Conservation (phyloP, 139 green algal genomes). For the Asterochloris sp. region DNA sequence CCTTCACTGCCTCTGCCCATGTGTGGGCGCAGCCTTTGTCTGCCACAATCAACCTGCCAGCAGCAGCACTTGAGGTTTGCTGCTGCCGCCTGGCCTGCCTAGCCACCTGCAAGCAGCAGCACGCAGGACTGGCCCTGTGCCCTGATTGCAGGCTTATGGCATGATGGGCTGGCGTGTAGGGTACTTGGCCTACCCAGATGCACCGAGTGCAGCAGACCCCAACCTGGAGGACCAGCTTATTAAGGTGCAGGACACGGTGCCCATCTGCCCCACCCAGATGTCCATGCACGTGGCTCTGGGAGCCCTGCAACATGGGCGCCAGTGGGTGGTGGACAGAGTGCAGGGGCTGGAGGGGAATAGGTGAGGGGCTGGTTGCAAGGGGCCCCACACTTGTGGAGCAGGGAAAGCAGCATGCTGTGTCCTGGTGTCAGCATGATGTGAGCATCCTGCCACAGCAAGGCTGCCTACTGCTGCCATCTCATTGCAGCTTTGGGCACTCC, state of each 20-base stretch:
- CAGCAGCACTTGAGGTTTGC: too few relatives aligned
- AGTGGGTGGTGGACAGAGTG: conserved; percentile 17
- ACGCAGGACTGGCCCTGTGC: too few relatives aligned
- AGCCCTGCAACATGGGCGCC: conserved; percentile 23
- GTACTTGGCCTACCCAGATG: conserved; percentile 28
- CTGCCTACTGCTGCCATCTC: not conserved
- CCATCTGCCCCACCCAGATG: conserved; percentile 81
- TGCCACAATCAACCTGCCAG: too few relatives aligned
- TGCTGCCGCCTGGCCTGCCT: too few relatives aligned
- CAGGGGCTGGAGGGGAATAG: conserved; percentile 20
- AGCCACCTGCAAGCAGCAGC: too few relatives aligned
- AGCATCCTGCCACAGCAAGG: not conserved
- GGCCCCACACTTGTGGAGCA: not conserved
- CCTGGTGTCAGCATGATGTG: not conserved
- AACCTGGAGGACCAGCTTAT: conserved; percentile 51
- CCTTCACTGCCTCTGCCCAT: too few relatives aligned
- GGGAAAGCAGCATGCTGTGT: not conserved
- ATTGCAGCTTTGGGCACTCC: not conserved
- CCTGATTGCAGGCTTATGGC: conserved; percentile 61
- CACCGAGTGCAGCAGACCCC: not conserved
- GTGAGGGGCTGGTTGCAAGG: not conserved
- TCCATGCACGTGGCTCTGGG: conserved; percentile 57
- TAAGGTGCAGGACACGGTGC: conserved; percentile 92
- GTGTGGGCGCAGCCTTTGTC: too few relatives aligned
- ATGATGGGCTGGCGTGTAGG: conserved; percentile 73